phyloP scores from a whole-genome alignment of 352 stramenopile species.

The Globisporangium radiosum region DNA sequence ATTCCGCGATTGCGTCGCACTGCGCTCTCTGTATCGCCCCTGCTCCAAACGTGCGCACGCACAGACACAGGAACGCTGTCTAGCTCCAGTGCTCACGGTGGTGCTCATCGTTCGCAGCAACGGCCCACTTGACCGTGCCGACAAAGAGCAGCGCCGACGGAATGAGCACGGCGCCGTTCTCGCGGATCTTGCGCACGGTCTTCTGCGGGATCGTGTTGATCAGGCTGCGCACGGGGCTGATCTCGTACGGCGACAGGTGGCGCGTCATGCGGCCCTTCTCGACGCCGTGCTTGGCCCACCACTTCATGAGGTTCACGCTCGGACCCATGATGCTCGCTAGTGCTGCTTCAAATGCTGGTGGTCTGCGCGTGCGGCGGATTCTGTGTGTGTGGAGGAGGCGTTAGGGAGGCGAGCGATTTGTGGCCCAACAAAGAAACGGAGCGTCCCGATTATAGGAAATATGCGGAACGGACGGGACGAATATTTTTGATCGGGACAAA shows the following conservation, averaged over 20 bases:
- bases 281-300: conserved; percentile 65
- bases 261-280: conserved; percentile 60
- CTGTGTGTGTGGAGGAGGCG: background rate
- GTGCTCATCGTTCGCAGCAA: conserved; percentile 68
- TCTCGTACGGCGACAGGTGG: conserved; percentile 65
- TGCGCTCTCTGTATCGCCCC: background rate
- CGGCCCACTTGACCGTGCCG: conserved; percentile 66
- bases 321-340: conserved; percentile 31
- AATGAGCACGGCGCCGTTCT: conserved; percentile 72
- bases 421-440: too few relatives aligned
- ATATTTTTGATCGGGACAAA: too few relatives aligned
- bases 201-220: conserved; percentile 71
- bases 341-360: conserved; percentile 9
- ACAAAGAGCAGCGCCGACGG: conserved; percentile 53
- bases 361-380: conserved; percentile 18
- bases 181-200: conserved; percentile 73
- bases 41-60: background rate
- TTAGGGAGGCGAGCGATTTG: too few relatives aligned
- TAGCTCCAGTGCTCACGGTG: conserved; percentile 80
- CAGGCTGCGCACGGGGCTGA: conserved; percentile 57
- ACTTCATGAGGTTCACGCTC: conserved; percentile 44
- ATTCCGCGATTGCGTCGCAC: too few relatives aligned
- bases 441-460: too few relatives aligned
- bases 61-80: conserved; percentile 3
- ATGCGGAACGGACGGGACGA: too few relatives aligned